Evolutionary conservation across 2,329 filamentous ascomycete genomes (phyloP).

Genomic region (Pseudopyrenochaeta lycopersici): DNA sequence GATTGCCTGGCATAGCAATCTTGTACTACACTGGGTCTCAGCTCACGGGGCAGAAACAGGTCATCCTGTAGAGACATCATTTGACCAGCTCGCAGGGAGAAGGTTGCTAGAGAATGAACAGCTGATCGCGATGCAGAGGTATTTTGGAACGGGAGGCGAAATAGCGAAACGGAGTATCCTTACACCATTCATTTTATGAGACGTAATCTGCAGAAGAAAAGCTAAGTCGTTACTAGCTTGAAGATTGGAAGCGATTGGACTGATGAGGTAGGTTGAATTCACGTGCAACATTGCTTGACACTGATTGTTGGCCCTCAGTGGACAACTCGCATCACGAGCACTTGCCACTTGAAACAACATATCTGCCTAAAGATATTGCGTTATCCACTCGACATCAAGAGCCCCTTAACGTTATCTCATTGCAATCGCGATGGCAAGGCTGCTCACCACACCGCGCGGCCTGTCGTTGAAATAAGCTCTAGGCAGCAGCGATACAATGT

Average conservation of each 20-base stretch:
- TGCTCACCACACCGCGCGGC: slow-evolving; percentile 6
- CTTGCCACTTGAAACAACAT: not conserved
- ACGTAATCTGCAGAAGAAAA: not conserved
- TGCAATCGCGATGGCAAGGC: slow-evolving; percentile 1
- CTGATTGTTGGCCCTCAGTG: not conserved
- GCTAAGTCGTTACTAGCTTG: not conserved
- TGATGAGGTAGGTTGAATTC: not conserved
- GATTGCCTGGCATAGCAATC: too few relatives aligned
- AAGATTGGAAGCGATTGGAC: not conserved
- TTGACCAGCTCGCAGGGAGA: too few relatives aligned
- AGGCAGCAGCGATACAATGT: slow-evolving; percentile 22
- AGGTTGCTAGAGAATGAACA: too few relatives aligned
- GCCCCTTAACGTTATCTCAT: not conserved
- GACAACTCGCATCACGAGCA: too few relatives aligned
- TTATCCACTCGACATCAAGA: not conserved
- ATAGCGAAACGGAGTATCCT: too few relatives aligned
- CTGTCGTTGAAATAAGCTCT: slow-evolving; percentile 23
- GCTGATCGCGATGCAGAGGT: too few relatives aligned
- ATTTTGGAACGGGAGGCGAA: too few relatives aligned
- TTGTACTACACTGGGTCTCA: too few relatives aligned
- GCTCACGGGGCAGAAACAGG: too few relatives aligned
- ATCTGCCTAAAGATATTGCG: not conserved
- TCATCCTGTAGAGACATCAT: too few relatives aligned
- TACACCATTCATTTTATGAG: too few relatives aligned
- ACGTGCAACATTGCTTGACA: not conserved